Base-by-base conservation (phyloP, 768 basidiomycete genomes). In the Mycena rebaudengoi region DNA sequence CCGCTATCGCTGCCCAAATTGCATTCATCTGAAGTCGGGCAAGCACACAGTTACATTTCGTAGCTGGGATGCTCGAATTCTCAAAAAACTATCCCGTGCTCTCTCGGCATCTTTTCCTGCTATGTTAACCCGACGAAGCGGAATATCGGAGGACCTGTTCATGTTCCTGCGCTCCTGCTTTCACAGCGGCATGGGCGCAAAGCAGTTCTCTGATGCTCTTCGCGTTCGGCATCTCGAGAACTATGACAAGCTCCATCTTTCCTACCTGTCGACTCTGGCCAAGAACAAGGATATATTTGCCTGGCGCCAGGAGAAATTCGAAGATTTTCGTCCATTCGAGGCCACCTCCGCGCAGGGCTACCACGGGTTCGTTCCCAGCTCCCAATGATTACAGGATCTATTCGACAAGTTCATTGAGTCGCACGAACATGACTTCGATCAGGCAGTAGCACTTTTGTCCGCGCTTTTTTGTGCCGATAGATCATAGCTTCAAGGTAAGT, bases 191-290 rank as follows among this genome's bases (percentile, higher is more conserved):
- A 68, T 75, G 65, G 73, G 73, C 4, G 25, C 69, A 0, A 72
- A 73, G 28, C 72, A 75, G 26, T 71, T 76, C 44, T 68, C 72
- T 1, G 71, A 75, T 54, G 60, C 68, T 2, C 26, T 76, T 7
- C 65, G 68, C 1, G 59, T 71, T 0, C 67, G 66, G 13, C 71
- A 76, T 28, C 67, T 70, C 0, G 52, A 65, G 0, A 18, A 52
- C 0, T 70, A 74, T 43, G 74, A 75, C 35, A 28, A 18, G 0
- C 49, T 73, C 6, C 67, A 71, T 1, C 26, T 73, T 0, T 67
- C 67, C 13, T 76, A 76, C 44, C 53, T 72, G 2, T 28, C n/a
- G 1, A 21, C 43, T 1, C n/a, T 57, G 7, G 56, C 25, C 4
- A 39, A 39, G 25, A 16, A 5, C 20, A 12, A 18, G 11, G 21